phyloP scores from a whole-genome alignment of 345 rosid genomes.

The sweet orange (Citrus sinensis) region DNA sequence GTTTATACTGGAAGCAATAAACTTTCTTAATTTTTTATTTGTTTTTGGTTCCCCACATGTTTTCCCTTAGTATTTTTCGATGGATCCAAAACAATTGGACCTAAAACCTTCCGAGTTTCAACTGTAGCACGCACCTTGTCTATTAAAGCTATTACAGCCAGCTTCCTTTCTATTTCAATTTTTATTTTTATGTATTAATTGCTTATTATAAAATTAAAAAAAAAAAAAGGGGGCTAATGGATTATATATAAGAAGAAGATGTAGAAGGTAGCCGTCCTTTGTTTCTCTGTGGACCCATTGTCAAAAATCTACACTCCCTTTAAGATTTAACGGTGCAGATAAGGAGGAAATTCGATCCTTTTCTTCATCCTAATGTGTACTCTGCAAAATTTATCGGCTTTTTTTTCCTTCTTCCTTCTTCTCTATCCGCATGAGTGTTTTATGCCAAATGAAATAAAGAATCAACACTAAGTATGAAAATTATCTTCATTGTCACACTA shows the following conservation, averaged over 20 bases:
- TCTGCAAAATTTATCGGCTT: not conserved
- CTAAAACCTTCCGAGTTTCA: slow-evolving; percentile 17
- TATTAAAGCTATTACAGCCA: slow-evolving; percentile 39
- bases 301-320: not conserved
- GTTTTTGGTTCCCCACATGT: slow-evolving; percentile 16
- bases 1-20: slow-evolving; percentile 28
- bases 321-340: not conserved
- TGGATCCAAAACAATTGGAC: slow-evolving; percentile 31
- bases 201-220: not conserved
- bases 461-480: slow-evolving; percentile 3
- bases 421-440: not conserved
- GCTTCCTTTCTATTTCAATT: slow-evolving; percentile 26
- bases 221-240: not conserved
- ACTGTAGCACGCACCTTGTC: slow-evolving; percentile 48
- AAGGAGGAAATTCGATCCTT: not conserved
- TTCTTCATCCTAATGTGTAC: not conserved
- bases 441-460: not conserved
- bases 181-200: not conserved
- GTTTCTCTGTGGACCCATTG: not conserved
- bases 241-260: not conserved
- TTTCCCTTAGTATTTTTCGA: slow-evolving; percentile 10
- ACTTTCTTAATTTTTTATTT: not conserved
- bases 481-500: slow-evolving; percentile 15
- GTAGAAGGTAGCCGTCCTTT: not conserved
- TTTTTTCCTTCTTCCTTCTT: not conserved